Evolutionary conservation across 1,284 basidiomycete genomes (phyloP).

Genomic region (Puccinia triticina): DNA sequence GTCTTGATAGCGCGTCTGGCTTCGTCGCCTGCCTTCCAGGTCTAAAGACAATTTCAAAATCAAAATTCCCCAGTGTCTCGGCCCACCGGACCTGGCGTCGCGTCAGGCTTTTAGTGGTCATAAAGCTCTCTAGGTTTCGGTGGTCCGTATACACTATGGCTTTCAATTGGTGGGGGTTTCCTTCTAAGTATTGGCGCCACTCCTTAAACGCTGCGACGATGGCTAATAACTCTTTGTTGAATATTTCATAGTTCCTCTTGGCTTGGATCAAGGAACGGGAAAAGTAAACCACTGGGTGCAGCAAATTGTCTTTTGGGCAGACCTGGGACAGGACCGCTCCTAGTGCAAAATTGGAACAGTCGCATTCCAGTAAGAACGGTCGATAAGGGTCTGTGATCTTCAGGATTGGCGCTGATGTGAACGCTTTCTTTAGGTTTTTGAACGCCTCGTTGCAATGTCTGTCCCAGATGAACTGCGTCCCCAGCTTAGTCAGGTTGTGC

Average conservation of each 20-base stretch:
- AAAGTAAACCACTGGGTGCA: slow-evolving; percentile 21
- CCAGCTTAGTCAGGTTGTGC: neutral
- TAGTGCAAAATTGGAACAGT: slow-evolving; percentile 26
- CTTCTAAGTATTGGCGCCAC: neutral
- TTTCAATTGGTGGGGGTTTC: neutral
- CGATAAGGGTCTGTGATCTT: neutral
- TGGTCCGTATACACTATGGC: slow-evolving; percentile 28
- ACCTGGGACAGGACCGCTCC: neutral
- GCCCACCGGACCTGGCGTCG: slow-evolving; percentile 3
- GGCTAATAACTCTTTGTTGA: slow-evolving; percentile 26
- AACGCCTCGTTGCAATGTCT: neutral
- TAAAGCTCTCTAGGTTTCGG: slow-evolving; percentile 8
- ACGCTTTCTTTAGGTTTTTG: slow-evolving; percentile 58
- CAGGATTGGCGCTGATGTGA: slow-evolving; percentile 59
- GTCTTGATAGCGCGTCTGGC: neutral
- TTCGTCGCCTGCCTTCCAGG: neutral
- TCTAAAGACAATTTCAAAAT: neutral
- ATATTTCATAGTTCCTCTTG: slow-evolving; percentile 15
- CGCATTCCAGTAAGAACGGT: slow-evolving; percentile 54
- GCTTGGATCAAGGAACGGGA: neutral
- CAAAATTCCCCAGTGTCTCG: neutral
- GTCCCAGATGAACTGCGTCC: neutral
- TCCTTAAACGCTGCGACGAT: neutral
- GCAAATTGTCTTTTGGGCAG: neutral
- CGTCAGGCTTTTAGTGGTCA: too few relatives aligned